phyloP scores from a whole-genome alignment of 495 filamentous ascomycete species.

The Aspergillus ellipticus region DNA sequence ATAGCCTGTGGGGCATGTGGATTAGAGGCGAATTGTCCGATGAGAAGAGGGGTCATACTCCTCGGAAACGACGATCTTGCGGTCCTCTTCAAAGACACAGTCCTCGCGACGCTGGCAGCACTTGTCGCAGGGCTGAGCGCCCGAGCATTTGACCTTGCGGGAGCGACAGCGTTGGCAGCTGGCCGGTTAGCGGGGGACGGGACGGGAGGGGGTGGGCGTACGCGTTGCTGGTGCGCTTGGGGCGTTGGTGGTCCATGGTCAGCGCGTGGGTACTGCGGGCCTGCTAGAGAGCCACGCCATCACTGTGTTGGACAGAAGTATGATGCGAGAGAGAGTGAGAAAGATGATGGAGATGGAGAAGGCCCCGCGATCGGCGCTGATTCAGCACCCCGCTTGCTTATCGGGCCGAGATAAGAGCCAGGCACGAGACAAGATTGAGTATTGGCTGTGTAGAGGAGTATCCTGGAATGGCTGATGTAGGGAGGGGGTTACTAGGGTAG shows the following conservation, averaged over 20 bases:
- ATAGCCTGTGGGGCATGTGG: conserved; percentile 7
- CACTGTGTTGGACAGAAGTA: no score
- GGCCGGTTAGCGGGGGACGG: conserved; percentile 1
- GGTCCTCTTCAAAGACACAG: conserved; percentile 28
- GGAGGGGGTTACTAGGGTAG: no score
- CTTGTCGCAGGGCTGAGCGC: conserved; percentile 27
- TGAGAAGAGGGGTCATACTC: conserved; percentile 13
- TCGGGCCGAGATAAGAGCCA: no score
- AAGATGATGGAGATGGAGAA: not conserved
- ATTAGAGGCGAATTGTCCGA: not conserved
- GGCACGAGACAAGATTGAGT: no score
- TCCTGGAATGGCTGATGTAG: no score
- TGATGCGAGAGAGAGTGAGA: not conserved
- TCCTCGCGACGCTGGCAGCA: conserved; percentile 26
- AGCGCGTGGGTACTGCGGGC: no score
- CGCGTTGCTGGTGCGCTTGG: conserved; percentile 20
- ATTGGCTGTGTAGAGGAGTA: no score
- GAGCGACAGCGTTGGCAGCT: conserved; percentile 30
- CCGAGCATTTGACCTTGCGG: conserved; percentile 34
- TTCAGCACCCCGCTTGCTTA: no score
- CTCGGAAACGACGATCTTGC: conserved; percentile 31
- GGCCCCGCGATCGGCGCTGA: no score
- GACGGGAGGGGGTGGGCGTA: not conserved
- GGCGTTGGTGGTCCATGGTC: conserved; percentile 12
- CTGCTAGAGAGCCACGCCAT: no score